Conservation (phyloP, 1,284 basidiomycete species). For the Microbotryum scabiosae region DNA sequence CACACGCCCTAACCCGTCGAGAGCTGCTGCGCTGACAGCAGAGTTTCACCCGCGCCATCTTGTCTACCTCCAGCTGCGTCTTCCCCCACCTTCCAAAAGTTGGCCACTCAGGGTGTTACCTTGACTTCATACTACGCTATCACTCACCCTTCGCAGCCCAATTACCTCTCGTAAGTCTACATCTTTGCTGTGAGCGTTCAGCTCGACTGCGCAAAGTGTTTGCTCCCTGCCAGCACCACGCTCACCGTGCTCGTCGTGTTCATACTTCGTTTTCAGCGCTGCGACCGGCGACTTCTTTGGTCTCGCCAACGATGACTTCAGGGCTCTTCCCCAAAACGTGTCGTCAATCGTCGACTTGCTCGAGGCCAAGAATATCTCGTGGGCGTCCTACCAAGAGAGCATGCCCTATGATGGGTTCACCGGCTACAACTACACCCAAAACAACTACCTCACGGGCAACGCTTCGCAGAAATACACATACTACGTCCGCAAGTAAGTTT, state of each 20-base stretch:
- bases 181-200: not conserved
- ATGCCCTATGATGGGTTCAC: conserved; percentile 49
- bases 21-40: conserved; percentile 1
- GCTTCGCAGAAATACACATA: conserved; percentile 42
- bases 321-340: conserved; percentile 42
- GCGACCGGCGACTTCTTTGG: conserved; percentile 56
- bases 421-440: conserved; percentile 43
- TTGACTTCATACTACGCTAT: conserved; percentile 51
- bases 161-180: conserved; percentile 39
- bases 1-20: not conserved
- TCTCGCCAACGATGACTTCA: conserved; percentile 46
- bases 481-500: conserved; percentile 24
- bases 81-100: conserved; percentile 45
- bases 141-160: conserved; percentile 59
- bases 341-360: conserved; percentile 58
- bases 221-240: too few relatives aligned
- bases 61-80: conserved; percentile 30
- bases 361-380: conserved; percentile 50
- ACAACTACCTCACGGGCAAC: conserved; percentile 45
- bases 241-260: not conserved
- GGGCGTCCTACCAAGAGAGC: conserved; percentile 50
- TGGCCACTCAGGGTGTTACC: conserved; percentile 50
- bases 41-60: not conserved
- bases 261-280: conserved; percentile 4
- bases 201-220: too few relatives aligned